Evolutionary conservation across 345 rosid species (phyloP).

Genomic region (Citrus medica): DNA sequence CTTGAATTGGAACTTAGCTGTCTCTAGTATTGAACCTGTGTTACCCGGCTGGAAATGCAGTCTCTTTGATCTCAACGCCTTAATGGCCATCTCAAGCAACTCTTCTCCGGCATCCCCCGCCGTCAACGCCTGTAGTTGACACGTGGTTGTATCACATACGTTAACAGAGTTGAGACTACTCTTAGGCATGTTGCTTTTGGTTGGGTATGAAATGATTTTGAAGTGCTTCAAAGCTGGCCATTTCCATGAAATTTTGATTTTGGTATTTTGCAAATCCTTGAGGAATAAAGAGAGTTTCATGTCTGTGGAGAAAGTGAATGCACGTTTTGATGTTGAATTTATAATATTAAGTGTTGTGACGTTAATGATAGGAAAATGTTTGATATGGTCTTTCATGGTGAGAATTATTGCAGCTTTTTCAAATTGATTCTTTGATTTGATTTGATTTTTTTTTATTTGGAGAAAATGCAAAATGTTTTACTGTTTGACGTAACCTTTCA

Average conservation of each 20-base stretch:
- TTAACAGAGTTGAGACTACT: neutral
- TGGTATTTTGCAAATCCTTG: neutral
- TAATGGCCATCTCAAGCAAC: constrained; percentile 8
- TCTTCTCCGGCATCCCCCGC: neutral
- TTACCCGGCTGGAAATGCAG: constrained; percentile 30
- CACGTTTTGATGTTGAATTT: no score
- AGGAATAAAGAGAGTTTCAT: constrained; percentile 2
- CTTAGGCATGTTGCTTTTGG: neutral
- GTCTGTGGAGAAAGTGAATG: no score
- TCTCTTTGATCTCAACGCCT: constrained; percentile 33
- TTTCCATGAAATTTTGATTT: constrained; percentile 4
- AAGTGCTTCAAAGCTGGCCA: neutral
- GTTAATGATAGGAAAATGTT: no score
- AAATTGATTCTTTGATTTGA: no score
- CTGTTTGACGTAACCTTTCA: no score
- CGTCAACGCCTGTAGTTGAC: neutral
- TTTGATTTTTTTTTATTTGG: no score
- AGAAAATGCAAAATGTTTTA: no score
- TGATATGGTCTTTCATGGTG: no score
- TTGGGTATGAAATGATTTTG: constrained; percentile 5
- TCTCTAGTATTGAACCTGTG: constrained; percentile 23
- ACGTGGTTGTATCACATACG: neutral
- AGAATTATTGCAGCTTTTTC: no score
- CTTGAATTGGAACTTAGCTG: constrained; percentile 8
- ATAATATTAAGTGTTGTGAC: no score